Evolutionary conservation across 495 filamentous ascomycete genomes (phyloP).

Genomic region (Podospora didyma): DNA sequence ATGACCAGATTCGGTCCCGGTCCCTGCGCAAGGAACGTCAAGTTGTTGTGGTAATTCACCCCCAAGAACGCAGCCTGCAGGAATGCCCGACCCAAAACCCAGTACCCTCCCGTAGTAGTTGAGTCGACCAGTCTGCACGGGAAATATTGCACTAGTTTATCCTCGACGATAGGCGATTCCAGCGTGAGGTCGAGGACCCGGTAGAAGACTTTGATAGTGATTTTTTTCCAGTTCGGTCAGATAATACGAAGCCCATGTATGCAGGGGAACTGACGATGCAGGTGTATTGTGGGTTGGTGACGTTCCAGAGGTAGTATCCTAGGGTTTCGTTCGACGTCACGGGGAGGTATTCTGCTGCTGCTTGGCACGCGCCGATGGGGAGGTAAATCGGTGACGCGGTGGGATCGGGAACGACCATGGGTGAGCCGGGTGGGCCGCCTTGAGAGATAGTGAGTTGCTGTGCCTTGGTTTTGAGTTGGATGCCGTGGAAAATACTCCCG

Average conservation of each 20-base stretch:
- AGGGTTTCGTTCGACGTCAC: constrained; percentile 29
- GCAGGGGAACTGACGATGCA: constrained; percentile 30
- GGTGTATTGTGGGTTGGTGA: constrained; percentile 22
- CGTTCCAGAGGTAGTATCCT: constrained; percentile 45
- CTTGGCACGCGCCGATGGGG: constrained; percentile 39
- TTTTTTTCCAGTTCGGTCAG: constrained; percentile 20
- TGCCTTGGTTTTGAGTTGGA: too few species aligned
- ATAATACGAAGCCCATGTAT: constrained; percentile 36
- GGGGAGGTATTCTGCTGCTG: constrained; percentile 39
- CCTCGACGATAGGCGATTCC: constrained; percentile 5
- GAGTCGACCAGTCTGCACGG: constrained; percentile 6
- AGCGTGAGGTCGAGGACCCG: constrained; percentile 46
- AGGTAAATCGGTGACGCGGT: constrained; percentile 42
- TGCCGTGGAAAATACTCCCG: too few species aligned
- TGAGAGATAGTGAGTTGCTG: constrained; percentile 24
- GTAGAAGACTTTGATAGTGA: constrained; percentile 49
- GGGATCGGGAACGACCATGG: constrained; percentile 27
- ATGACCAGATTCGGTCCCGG: constrained; percentile 15
- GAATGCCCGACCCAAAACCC: constrained; percentile 12
- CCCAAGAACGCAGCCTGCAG: constrained; percentile 16
- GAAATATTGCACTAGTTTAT: constrained; percentile 7
- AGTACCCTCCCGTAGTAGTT: neutral
- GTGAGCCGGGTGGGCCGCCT: constrained; percentile 4
- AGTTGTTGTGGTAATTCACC: constrained; percentile 4
- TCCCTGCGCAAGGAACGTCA: constrained; percentile 14